Conservation (phyloP, 1,139 yeast species). For the Debaryomyces nepalensis region DNA sequence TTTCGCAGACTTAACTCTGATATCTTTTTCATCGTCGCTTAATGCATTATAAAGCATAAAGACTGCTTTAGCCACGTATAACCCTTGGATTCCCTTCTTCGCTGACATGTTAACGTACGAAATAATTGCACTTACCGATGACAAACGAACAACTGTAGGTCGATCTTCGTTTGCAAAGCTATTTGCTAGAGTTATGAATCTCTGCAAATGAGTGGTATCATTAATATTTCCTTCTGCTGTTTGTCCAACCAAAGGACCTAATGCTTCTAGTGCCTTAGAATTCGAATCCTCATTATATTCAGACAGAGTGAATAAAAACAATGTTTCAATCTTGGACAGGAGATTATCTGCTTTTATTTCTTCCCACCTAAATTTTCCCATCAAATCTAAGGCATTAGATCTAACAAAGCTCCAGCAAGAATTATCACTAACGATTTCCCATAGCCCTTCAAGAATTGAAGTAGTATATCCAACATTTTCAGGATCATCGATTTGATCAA, state of each 20-base stretch:
- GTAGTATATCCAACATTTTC: conserved; percentile 12
- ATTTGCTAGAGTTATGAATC: conserved; percentile 29
- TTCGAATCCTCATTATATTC: conserved; percentile 49
- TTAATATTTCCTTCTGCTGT: neutral
- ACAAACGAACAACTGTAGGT: conserved; percentile 50
- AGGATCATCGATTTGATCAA: conserved; percentile 15
- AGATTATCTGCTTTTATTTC: conserved; percentile 14
- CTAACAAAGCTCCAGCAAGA: conserved; percentile 48
- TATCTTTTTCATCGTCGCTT: conserved; percentile 64
- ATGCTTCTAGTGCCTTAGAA: conserved; percentile 51
- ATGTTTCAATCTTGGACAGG: conserved; percentile 20
- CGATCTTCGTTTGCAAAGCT: conserved; percentile 43
- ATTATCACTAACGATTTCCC: conserved; percentile 32
- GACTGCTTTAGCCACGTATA: conserved; percentile 20
- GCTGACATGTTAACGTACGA: conserved; percentile 23
- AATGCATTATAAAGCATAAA: conserved; percentile 15
- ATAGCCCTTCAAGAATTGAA: conserved; percentile 20
- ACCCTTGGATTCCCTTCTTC: neutral
- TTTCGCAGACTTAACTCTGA: conserved; percentile 44
- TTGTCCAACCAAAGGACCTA: conserved; percentile 45
- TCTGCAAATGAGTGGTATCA: neutral
- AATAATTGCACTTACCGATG: conserved; percentile 52
- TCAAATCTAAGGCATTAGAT: conserved; percentile 43
- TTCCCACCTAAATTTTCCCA: conserved; percentile 25
- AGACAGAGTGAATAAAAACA: conserved; percentile 27